Conservation (phyloP, 2,329 filamentous ascomycete genomes). For the Penicillium corylophilum region DNA sequence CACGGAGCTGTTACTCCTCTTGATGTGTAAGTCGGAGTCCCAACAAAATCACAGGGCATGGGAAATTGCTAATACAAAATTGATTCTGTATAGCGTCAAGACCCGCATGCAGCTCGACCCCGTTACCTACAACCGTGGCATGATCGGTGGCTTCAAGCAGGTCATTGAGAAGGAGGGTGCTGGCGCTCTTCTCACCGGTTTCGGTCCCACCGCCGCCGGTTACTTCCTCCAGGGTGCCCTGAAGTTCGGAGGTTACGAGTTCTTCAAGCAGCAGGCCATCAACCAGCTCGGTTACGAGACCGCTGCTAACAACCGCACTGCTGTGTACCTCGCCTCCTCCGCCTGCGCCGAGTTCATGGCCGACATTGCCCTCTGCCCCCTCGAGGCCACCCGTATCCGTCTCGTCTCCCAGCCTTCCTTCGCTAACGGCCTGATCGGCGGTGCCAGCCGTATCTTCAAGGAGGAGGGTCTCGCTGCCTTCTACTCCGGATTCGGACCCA, state of each 20-base stretch:
- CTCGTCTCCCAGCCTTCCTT: constrained; percentile 86
- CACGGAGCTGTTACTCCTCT: constrained; percentile 96
- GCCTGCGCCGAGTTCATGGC: constrained; percentile 65
- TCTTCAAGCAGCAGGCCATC: constrained; percentile 93
- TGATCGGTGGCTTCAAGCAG: constrained; percentile 83
- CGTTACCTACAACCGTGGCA: constrained; percentile 80
- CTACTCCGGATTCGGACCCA: constrained; percentile 88
- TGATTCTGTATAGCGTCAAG: constrained; percentile 68
- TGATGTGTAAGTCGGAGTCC: constrained; percentile 80
- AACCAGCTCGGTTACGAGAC: constrained; percentile 74
- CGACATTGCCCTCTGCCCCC: constrained; percentile 73
- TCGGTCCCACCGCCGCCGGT: constrained; percentile 80
- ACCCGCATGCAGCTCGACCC: constrained; percentile 93
- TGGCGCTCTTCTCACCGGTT: constrained; percentile 80
- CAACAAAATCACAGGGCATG: no score
- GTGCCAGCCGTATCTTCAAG: constrained; percentile 79
- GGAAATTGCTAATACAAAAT: constrained; percentile 12
- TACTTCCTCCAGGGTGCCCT: constrained; percentile 94
- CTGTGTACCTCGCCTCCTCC: constrained; percentile 72
- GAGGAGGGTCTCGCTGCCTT: constrained; percentile 81
- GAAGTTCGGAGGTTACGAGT: constrained; percentile 94
- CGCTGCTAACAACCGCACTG: constrained; percentile 74
- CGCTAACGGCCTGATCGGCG: constrained; percentile 73
- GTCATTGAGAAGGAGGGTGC: constrained; percentile 82
- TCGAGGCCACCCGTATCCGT: constrained; percentile 91